Conservation (phyloP, 106 monocot species). For the Xerophyta viscosa region DNA sequence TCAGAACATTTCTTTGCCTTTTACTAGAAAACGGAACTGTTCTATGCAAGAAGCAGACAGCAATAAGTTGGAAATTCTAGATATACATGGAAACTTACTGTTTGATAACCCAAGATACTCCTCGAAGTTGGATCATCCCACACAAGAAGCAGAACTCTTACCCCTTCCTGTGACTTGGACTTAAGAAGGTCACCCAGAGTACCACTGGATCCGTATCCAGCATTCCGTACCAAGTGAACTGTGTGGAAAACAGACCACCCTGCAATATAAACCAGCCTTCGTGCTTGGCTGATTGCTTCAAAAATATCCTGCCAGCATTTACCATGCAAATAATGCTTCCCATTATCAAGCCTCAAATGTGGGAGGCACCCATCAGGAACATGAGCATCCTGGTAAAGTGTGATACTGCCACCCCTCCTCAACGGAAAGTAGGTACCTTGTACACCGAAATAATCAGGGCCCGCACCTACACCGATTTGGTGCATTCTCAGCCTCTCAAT, state of each 20-base stretch:
- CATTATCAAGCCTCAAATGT: conserved; percentile 39
- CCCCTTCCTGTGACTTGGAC: conserved; percentile 85
- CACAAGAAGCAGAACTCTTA: conserved; percentile 81
- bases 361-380: conserved; percentile 71
- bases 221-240: conserved; percentile 54
- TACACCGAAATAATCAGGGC: conserved; percentile 56
- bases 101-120: conserved; percentile 55
- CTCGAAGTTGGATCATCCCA: conserved; percentile 99
- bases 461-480: conserved; percentile 44
- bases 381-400: conserved; percentile 87
- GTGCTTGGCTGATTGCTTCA: conserved; percentile 57
- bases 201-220: conserved; percentile 4
- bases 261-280: conserved; percentile 63
- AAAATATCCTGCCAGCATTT: conserved; percentile 84
- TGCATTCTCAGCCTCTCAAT: conserved; percentile 53
- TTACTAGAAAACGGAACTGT: no score
- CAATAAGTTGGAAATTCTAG: no score
- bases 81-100: conserved; percentile 35
- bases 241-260: conserved; percentile 94
- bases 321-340: conserved; percentile 52
- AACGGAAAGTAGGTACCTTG: conserved; percentile 78
- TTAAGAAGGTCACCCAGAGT: conserved; percentile 74
- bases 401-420: conserved; percentile 55
- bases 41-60: no score
- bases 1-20: no score